These are phyloP conservation scores for Trichoderma erinaceum DNA, from an alignment of 495 filamentous ascomycete genomes.

Conservation along the genomic window DNA sequence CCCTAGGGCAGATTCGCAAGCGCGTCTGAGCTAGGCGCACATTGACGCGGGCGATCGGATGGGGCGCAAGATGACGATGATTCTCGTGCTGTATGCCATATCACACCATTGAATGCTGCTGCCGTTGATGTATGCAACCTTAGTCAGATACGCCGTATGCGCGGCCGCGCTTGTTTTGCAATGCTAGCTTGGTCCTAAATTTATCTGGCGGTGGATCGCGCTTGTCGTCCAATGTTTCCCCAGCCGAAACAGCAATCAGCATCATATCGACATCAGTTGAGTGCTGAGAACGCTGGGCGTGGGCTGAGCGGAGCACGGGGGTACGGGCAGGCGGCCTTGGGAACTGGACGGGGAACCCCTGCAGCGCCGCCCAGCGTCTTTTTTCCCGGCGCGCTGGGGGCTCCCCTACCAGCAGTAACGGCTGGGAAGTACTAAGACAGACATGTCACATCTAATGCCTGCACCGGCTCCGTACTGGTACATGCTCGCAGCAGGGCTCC, in stretches of 20 bases:
- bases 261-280: too few relatives aligned
- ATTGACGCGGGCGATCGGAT: slow-evolving; percentile 8
- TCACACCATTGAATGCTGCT: too few relatives aligned
- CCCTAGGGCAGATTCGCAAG: neutral
- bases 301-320: too few relatives aligned
- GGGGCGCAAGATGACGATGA: neutral
- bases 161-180: slow-evolving; percentile 1
- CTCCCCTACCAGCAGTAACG: neutral
- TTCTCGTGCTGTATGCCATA: too few relatives aligned
- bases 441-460: too few relatives aligned
- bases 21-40: slow-evolving; percentile 2
- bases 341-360: slow-evolving; percentile 1
- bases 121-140: too few relatives aligned
- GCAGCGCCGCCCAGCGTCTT: neutral
- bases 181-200: slow-evolving; percentile 7
- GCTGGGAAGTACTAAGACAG: neutral
- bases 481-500: neutral
- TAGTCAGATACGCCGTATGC: slow-evolving; percentile 7
- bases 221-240: neutral
- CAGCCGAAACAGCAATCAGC: neutral
- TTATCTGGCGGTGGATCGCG: slow-evolving; percentile 1
- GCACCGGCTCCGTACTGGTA: too few relatives aligned
- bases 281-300: too few relatives aligned
- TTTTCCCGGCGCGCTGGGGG: neutral
- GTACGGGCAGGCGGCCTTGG: too few relatives aligned